phyloP scores from a whole-genome alignment of 371 early-diverging fungal genomes.

The Saksenaea oblongispora region DNA sequence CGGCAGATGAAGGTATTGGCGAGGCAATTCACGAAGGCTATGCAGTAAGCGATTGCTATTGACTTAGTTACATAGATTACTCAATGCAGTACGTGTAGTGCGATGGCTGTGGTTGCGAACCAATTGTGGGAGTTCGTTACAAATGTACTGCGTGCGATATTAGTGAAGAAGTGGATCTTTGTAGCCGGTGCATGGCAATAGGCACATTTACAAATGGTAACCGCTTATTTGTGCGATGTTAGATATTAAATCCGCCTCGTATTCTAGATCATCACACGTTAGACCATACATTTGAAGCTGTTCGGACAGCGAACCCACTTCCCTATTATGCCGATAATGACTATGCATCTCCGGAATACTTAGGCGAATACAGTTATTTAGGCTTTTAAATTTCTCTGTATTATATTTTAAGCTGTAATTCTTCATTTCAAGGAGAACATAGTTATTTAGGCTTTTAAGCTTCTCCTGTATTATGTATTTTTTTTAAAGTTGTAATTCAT shows the following conservation, averaged over 20 bases:
- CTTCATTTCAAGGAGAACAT: conserved; percentile 41
- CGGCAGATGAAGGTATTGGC: conserved; percentile 12
- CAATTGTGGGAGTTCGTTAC: conserved; percentile 62
- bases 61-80: not conserved
- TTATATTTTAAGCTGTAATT: not conserved
- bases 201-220: conserved; percentile 55
- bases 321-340: conserved; percentile 56
- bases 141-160: conserved; percentile 63
- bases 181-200: conserved; percentile 47
- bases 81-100: conserved; percentile 33
- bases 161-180: conserved; percentile 54
- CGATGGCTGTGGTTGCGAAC: conserved; percentile 62
- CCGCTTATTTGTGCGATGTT: not conserved
- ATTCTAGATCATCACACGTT: conserved; percentile 47
- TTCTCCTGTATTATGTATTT: not conserved
- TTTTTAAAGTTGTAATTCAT: not conserved
- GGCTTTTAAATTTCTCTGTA: conserved; percentile 26
- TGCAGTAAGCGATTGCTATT: conserved; percentile 44
- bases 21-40: conserved; percentile 56
- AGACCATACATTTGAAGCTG: conserved; percentile 51
- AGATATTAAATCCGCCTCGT: not conserved
- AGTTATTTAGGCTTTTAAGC: conserved; percentile 46
- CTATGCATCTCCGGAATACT: conserved; percentile 43
- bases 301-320: conserved; percentile 39
- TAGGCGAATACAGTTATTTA: conserved; percentile 56